Evolutionary conservation across 169 alveolate species (phyloP).

Genomic region (Cryptosporidium meleagridis): DNA sequence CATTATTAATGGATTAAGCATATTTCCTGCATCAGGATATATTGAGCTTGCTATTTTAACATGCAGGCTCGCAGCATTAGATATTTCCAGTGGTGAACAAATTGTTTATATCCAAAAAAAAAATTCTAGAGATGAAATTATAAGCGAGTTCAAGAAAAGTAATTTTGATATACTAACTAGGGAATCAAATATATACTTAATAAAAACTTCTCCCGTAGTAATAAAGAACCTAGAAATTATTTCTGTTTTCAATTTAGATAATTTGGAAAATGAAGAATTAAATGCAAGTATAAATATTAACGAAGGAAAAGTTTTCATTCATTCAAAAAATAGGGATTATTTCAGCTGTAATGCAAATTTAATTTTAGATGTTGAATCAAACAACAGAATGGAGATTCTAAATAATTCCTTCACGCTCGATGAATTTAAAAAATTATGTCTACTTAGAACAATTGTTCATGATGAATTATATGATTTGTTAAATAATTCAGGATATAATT

Average conservation of each 20-base stretch:
- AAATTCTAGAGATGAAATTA: background rate
- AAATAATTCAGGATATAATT: conserved; percentile 38
- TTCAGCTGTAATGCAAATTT: conserved; percentile 1
- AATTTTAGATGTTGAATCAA: conserved; percentile 14
- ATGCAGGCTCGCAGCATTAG: conserved; percentile 32
- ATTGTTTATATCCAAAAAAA: background rate
- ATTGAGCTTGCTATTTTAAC: conserved; percentile 17
- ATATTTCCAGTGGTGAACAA: conserved; percentile 3
- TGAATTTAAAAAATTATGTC: conserved; percentile 6
- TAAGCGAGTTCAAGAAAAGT: conserved; percentile 3
- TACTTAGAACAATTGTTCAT: background rate
- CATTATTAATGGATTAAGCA: conserved; percentile 15
- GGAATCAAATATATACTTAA: conserved; percentile 14
- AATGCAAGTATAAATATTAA: conserved; percentile 6
- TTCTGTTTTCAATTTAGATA: conserved; percentile 16
- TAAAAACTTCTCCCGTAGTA: conserved; percentile 35
- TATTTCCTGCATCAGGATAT: conserved; percentile 70
- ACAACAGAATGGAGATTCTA: background rate
- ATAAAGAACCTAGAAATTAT: conserved; percentile 18
- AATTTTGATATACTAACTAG: background rate
- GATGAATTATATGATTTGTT: conserved; percentile 35
- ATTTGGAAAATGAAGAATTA: background rate
- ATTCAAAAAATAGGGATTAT: conserved; percentile 3
- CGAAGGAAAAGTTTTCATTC: conserved; percentile 25
- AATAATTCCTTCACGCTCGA: background rate